Evolutionary conservation across 306 rosid species (phyloP).

Genomic region (Arachis hypogaea): DNA sequence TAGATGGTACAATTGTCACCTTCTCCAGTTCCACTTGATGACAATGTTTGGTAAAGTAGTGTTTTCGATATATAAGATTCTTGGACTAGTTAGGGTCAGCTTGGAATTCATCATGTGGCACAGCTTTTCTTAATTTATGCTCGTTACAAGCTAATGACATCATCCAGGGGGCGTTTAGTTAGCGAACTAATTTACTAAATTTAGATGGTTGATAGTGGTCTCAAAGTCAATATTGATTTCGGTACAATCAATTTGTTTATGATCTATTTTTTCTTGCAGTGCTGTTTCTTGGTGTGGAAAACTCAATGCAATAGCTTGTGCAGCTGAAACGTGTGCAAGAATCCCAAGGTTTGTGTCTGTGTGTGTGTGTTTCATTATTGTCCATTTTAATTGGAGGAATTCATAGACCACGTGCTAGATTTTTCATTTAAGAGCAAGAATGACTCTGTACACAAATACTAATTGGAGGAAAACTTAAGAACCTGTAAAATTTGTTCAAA

Average conservation of each 20-base stretch:
- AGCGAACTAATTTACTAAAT: not conserved
- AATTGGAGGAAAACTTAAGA: not conserved
- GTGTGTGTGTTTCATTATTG: not conserved
- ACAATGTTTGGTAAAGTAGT: not conserved
- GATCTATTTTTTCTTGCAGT: constrained; percentile 51
- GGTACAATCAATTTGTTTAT: constrained; percentile 17
- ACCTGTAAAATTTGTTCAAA: constrained; percentile 2
- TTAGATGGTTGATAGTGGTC: not conserved
- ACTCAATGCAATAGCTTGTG: constrained; percentile 97
- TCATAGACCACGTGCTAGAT: not conserved
- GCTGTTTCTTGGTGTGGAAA: constrained; percentile 99
- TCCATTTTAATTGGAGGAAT: constrained; percentile 7
- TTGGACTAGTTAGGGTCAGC: not conserved
- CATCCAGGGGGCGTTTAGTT: not conserved
- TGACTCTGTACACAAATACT: not conserved
- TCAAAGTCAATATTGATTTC: not conserved
- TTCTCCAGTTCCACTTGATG: not conserved
- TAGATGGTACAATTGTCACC: not conserved
- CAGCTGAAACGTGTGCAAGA: constrained; percentile 97
- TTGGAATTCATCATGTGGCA: not conserved
- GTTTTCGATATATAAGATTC: constrained; percentile 7
- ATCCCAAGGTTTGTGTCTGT: constrained; percentile 80
- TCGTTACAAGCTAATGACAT: not conserved
- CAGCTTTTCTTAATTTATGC: not conserved
- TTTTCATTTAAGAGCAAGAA: constrained; percentile 13